Evolutionary conservation across 2,329 filamentous ascomycete species (phyloP), one percentile per base, ranked within the genome.

Genomic region (Neonectria punicea): DNA sequence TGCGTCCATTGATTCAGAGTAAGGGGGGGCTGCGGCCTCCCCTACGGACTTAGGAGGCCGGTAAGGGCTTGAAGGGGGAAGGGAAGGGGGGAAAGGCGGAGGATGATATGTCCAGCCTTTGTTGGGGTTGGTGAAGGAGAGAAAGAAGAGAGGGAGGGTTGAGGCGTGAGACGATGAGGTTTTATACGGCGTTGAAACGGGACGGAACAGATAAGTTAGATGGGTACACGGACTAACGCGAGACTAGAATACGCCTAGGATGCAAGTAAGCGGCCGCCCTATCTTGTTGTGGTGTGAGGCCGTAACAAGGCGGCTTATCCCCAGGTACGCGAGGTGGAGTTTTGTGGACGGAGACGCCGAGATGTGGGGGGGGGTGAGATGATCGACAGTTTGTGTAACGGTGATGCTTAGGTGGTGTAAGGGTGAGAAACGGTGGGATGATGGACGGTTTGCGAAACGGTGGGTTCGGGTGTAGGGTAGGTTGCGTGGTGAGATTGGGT

Each of bases 1-100:
- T 58, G 66, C 65, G n/a, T 1, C 63, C 72, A 74, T 74, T 71
- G 70, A 63, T 74, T 73, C 72, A 74, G 72, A 71, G 71, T 74
- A 68, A 49, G 70, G 44, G 20, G 20, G 67, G 68, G 71, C 50
- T 20, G 57, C 67, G 70, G 71, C 71, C 71, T 74, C 68, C 71
- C 71, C 70, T 73, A 69, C 63, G 55, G 46, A 16, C 59, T 59
- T 65, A 68, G 71, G 72, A 67, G 68, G 71, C 71, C 71, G 72
- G 60, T 53, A 25, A 62, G 65, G 68, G 71, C 65, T 63, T 39
- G 22, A 41, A 41, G 30, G 22, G 44, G 4, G 6, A 14, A 6
- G 5, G 16, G 11, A 22, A 8, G 41, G 41, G 25, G 44, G 43
- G 13, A 5, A 16, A 14, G 25, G 46, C 44, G 25, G 49, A 53